phyloP scores from a whole-genome alignment of 2,329 filamentous ascomycete genomes.

The Colletotrichum sp. region DNA sequence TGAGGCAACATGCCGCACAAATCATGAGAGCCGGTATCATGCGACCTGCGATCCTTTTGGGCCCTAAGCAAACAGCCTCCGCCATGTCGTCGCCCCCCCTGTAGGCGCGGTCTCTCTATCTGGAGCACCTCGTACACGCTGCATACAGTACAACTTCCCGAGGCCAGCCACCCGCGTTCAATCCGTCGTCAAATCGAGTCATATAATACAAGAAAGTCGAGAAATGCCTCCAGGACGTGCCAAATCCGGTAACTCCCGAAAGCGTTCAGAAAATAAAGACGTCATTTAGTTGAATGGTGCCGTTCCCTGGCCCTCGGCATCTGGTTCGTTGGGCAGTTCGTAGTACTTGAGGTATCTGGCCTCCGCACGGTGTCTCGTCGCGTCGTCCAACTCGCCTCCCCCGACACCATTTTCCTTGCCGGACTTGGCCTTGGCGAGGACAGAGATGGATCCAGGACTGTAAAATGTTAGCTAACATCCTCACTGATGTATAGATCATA shows the following conservation, averaged over 20 bases:
- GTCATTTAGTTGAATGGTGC: slow-evolving; percentile 53
- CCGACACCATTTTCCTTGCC: slow-evolving; percentile 52
- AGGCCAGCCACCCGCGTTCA: neutral
- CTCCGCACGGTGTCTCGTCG: slow-evolving; percentile 55
- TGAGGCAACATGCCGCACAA: neutral
- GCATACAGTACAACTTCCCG: slow-evolving; percentile 12
- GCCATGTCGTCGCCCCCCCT: neutral
- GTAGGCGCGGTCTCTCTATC: slow-evolving; percentile 5
- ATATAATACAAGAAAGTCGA: slow-evolving; percentile 17
- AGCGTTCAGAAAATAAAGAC: slow-evolving; percentile 1
- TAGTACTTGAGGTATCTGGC: slow-evolving; percentile 56
- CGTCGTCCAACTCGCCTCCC: slow-evolving; percentile 54
- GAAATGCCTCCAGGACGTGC: neutral
- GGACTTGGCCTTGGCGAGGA: slow-evolving; percentile 40
- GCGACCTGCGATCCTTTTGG: neutral
- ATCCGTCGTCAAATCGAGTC: slow-evolving; percentile 13
- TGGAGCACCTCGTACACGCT: slow-evolving; percentile 9
- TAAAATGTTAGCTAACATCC: neutral
- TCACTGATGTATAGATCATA: neutral
- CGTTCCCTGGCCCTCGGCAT: slow-evolving; percentile 51
- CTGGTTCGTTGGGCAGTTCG: slow-evolving; percentile 53
- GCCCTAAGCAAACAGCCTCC: neutral
- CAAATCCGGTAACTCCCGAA: neutral
- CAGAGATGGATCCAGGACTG: slow-evolving; percentile 52
- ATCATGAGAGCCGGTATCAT: neutral